Percentiles rank a stretch among this genome's conserved stretches.
phyloP scores from a whole-genome alignment of 2,329 filamentous ascomycete species.

The Chaetomiaceae sp. region DNA sequence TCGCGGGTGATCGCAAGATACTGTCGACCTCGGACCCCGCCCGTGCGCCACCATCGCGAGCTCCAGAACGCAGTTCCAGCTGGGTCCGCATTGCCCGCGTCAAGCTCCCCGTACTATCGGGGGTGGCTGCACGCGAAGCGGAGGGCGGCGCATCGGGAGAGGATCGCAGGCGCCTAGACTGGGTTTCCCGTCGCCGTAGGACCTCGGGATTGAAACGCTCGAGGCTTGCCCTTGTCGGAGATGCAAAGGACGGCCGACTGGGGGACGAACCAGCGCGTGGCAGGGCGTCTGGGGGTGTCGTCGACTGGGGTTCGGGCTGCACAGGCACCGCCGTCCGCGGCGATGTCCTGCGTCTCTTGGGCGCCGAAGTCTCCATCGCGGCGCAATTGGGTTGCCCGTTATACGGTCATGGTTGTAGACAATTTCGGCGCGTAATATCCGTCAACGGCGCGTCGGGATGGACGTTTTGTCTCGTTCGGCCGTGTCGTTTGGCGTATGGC shows the following conservation, averaged over 20 bases:
- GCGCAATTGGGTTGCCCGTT: constrained; percentile 6
- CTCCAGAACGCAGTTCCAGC: constrained; percentile 29
- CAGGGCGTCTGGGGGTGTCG: constrained; percentile 35
- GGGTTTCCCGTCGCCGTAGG: constrained; percentile 41
- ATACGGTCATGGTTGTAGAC: constrained; percentile 18
- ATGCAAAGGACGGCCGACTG: constrained; percentile 55
- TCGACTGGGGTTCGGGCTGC: constrained; percentile 20
- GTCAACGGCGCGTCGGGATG: constrained; percentile 21
- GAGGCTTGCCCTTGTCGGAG: constrained; percentile 62
- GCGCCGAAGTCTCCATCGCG: constrained; percentile 53
- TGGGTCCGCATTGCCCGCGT: constrained; percentile 29
- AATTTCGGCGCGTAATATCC: constrained; percentile 1
- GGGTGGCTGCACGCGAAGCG: constrained; percentile 21
- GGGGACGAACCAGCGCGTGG: constrained; percentile 26
- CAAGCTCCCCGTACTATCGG: constrained; percentile 20
- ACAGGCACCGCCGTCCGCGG: constrained; percentile 45
- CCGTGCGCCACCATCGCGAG: constrained; percentile 3
- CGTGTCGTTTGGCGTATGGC: neutral
- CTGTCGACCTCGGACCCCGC: constrained; percentile 6
- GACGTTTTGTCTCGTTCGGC: neutral
- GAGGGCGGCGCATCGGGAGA: constrained; percentile 16
- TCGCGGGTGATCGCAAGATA: constrained; percentile 28
- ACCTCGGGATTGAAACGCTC: constrained; percentile 58
- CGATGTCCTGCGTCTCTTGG: constrained; percentile 62
- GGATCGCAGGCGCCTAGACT: constrained; percentile 20